Evolutionary conservation across 371 early-diverging fungal species (phyloP).

Genomic region (Zychaea mexicana): DNA sequence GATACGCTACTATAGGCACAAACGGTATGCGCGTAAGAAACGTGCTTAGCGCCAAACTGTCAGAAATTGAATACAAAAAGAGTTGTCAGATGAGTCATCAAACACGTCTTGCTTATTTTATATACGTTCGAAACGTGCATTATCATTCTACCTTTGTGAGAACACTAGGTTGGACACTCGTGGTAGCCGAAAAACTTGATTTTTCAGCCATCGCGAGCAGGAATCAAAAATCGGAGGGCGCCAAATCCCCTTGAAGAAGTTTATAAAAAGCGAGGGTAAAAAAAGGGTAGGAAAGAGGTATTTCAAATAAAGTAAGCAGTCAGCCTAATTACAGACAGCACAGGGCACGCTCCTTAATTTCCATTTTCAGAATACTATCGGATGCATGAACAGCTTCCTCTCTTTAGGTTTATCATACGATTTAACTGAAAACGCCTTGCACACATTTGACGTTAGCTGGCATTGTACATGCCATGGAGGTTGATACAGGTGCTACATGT

Average conservation of each 20-base stretch:
- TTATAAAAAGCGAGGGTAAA: not conserved
- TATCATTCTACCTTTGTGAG: constrained; percentile 5
- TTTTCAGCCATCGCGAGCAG: constrained; percentile 9
- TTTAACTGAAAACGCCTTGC: too few relatives aligned
- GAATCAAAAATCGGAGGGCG: not conserved
- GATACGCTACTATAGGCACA: constrained; percentile 61
- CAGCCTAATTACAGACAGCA: not conserved
- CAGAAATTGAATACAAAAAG: not conserved
- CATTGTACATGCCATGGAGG: too few relatives aligned
- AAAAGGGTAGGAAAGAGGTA: not conserved
- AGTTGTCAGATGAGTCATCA: not conserved
- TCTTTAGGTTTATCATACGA: not conserved
- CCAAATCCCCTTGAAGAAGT: not conserved
- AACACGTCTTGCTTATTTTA: not conserved
- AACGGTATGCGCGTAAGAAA: constrained; percentile 67
- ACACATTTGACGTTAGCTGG: too few relatives aligned
- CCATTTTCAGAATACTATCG: not conserved
- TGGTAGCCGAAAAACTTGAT: constrained; percentile 6
- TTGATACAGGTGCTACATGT: too few relatives aligned
- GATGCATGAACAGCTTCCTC: too few relatives aligned
- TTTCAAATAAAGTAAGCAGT: not conserved
- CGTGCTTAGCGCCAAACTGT: constrained; percentile 63
- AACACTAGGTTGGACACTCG: not conserved
- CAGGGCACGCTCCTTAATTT: not conserved
- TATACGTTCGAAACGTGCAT: not conserved